Conservation (phyloP, 2,329 filamentous ascomycete species). For the Rutstroemia sp. region DNA sequence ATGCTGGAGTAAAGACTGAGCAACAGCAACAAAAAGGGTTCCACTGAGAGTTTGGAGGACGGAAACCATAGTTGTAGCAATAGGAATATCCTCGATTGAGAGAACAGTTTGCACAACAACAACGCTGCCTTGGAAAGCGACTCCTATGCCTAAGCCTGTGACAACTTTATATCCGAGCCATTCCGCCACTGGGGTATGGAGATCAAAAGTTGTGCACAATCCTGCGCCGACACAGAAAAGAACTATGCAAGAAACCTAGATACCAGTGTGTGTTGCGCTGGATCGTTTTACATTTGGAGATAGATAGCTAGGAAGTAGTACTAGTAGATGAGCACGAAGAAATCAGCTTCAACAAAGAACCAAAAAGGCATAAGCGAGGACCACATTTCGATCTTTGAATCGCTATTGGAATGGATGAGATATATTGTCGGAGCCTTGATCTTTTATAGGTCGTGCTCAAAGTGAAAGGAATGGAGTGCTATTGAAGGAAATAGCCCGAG, state of each 20-base stretch:
- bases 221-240: slow-evolving; percentile 34
- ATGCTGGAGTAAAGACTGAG: slow-evolving; percentile 61
- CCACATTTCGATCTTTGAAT: slow-evolving; percentile 21
- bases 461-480: too few species aligned
- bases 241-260: slow-evolving; percentile 32
- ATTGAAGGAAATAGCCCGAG: too few species aligned
- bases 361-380: slow-evolving; percentile 14
- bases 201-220: slow-evolving; percentile 35
- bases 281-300: slow-evolving; percentile 30
- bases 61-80: slow-evolving; percentile 43
- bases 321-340: slow-evolving; percentile 26
- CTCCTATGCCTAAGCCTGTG: slow-evolving; percentile 16
- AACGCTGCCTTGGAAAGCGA: slow-evolving; percentile 19
- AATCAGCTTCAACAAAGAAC: slow-evolving; percentile 20
- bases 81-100: slow-evolving; percentile 39
- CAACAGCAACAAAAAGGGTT: slow-evolving; percentile 56
- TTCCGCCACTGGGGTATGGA: slow-evolving; percentile 34
- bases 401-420: too few species aligned
- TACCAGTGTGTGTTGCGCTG: slow-evolving; percentile 36
- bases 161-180: slow-evolving; percentile 57
- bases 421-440: too few species aligned
- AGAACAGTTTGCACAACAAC: slow-evolving; percentile 39
- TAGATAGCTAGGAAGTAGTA: slow-evolving; percentile 21
- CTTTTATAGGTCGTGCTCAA: too few species aligned
- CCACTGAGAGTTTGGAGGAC: slow-evolving; percentile 62